Base-by-base conservation (phyloP, 805 yeast species). In the Lachancea sp. region DNA sequence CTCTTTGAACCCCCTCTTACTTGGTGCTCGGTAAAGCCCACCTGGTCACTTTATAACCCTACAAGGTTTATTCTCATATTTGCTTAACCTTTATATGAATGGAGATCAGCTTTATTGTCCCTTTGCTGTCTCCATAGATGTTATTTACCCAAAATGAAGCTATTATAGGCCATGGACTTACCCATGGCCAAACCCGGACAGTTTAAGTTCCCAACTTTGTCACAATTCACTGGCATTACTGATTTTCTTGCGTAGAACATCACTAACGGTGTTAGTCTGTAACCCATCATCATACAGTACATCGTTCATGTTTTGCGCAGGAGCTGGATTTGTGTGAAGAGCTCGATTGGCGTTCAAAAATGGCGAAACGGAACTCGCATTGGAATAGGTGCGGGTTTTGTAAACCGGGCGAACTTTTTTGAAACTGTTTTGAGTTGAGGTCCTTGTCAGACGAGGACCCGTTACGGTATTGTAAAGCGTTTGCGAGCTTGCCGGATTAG, bases 181-280 rank as follows among this genome's bases (percentile, higher is more conserved):
- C 31, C 13, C 31, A 29, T 29, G 25, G 25, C 10, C 12, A 6
- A 30, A 10, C 33, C 33, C 16, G 33, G 10, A 30, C 11, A 29
- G 31, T 11, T 32, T 10, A 15, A 32, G 35, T 32, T 30, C 35
- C 35, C 35, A 32, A 32, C 19, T 15, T 11, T 7, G 17, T 44
- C 38, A 44, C 18, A 27, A 16, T 16, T 38, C 46, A 25, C 35
- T 31, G 13, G 46, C 41, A 36, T 45, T 48, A 31, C 48, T 54
- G 26, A 52, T 45, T 49, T 55, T 55, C 42, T 52, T 48, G 44
- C 56, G 51, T 36, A 60, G 38, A 12, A 59, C 56, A 15, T 52
- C 57, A 38, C 59, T 55, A 12, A 56, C 52, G n/a, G 52, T 53
- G 33, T 53, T 58, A 16, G 51, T 49, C 36, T 58, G 59, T 31